phyloP scores from a whole-genome alignment of 83 land plant species.

The Diphasiastrum complanatum region DNA sequence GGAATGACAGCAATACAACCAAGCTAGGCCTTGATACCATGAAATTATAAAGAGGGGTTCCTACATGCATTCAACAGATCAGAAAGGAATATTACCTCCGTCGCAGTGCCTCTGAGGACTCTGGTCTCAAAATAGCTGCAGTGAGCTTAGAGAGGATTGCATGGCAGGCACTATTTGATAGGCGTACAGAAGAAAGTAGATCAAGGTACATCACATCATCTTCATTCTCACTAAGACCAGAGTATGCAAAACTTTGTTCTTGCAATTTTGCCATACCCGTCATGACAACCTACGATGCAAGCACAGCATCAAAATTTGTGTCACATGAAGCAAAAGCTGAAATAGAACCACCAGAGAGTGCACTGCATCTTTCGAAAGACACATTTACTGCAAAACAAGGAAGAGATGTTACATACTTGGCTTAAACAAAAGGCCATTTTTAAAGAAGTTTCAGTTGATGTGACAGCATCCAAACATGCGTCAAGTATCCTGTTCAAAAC shows the following conservation, averaged over 20 bases:
- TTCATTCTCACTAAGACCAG: slow-evolving; percentile 49
- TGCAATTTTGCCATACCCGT: slow-evolving; percentile 93
- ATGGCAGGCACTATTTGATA: slow-evolving; percentile 83
- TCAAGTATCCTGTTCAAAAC: slow-evolving; percentile 55
- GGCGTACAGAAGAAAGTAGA: slow-evolving; percentile 49
- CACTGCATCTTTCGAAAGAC: too few relatives aligned
- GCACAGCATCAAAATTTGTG: neutral
- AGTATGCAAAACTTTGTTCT: slow-evolving; percentile 64
- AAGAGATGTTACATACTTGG: slow-evolving; percentile 43
- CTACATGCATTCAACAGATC: neutral
- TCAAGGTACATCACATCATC: slow-evolving; percentile 83
- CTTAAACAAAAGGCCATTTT: slow-evolving; percentile 80
- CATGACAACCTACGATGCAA: slow-evolving; percentile 58
- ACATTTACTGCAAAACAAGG: too few relatives aligned
- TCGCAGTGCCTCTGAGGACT: slow-evolving; percentile 79
- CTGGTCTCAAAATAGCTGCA: slow-evolving; percentile 62
- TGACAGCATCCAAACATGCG: slow-evolving; percentile 62
- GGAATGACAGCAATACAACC: slow-evolving; percentile 7
- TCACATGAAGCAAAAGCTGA: neutral
- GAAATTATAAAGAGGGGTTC: neutral
- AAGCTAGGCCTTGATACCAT: neutral
- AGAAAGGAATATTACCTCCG: slow-evolving; percentile 57
- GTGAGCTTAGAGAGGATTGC: slow-evolving; percentile 73
- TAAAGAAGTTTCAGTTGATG: slow-evolving; percentile 83
- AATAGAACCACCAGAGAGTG: neutral